A percentile compares a stretch with the other conserved stretches of the same genome.
Evolutionary conservation across 2,329 filamentous ascomycete genomes (phyloP).

Genomic region (Pseudogymnoascus sp.): DNA sequence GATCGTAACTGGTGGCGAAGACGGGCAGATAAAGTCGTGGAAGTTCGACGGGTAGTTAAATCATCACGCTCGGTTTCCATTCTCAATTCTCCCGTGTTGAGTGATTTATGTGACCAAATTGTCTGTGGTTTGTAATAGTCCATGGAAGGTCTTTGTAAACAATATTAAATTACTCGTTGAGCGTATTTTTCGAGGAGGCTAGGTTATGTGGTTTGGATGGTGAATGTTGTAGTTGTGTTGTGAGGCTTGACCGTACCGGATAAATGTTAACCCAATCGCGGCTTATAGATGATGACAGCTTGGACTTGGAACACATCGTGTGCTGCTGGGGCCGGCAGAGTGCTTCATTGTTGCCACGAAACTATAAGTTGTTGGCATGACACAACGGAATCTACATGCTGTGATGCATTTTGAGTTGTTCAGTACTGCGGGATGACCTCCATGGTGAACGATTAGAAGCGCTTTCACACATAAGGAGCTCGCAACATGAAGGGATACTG

Average conservation of each 20-base stretch:
- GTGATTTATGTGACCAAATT: background rate
- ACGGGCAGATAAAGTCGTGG: slow-evolving; percentile 35
- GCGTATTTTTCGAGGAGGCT: background rate
- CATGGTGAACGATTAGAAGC: background rate
- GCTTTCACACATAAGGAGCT: background rate
- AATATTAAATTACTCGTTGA: background rate
- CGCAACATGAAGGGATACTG: slow-evolving; percentile 27
- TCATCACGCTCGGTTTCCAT: background rate
- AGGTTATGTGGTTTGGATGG: background rate
- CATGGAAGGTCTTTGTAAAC: background rate
- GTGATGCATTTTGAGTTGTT: slow-evolving; percentile 1
- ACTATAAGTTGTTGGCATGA: slow-evolving; percentile 4
- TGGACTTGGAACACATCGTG: slow-evolving; percentile 9
- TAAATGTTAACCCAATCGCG: slow-evolving; percentile 8
- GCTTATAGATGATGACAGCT: slow-evolving; percentile 12
- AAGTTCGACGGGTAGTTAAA: slow-evolving; percentile 13
- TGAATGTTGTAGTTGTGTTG: background rate
- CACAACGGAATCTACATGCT: background rate
- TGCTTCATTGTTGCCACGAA: background rate
- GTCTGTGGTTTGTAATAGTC: background rate
- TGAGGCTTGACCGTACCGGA: background rate
- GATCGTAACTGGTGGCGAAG: slow-evolving; percentile 33
- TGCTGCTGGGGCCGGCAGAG: background rate
- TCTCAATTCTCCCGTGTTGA: background rate
- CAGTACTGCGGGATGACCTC: slow-evolving; percentile 5